A percentile compares a stretch with the other conserved stretches of the same genome.
Evolutionary conservation across 2,329 filamentous ascomycete species (phyloP).

Genomic region (Alternaria conjuncta): DNA sequence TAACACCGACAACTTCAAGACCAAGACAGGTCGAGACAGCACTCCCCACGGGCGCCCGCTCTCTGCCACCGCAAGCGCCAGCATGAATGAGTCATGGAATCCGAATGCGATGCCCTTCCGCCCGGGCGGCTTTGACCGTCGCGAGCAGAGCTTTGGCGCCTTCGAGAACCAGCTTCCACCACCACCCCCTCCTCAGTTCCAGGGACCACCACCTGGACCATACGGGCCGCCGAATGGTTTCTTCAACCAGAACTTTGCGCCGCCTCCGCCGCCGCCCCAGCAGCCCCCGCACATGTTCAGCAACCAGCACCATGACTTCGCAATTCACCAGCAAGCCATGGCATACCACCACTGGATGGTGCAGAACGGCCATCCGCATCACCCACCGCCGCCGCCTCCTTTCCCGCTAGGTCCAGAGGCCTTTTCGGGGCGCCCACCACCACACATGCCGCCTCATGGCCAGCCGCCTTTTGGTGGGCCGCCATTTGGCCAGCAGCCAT

Average conservation of each 20-base stretch:
- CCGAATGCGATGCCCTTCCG: constrained; percentile 28
- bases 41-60: constrained; percentile 12
- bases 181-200: constrained; percentile 8
- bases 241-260: constrained; percentile 14
- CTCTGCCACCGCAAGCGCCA: constrained; percentile 13
- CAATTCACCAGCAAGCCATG: constrained; percentile 22
- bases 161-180: constrained; percentile 16
- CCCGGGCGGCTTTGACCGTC: constrained; percentile 17
- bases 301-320: constrained; percentile 16
- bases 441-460: constrained; percentile 9
- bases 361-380: constrained; percentile 15
- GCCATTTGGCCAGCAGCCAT: constrained; percentile 5
- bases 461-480: neutral
- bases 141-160: constrained; percentile 14
- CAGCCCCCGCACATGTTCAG: constrained; percentile 15
- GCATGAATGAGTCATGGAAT: constrained; percentile 31
- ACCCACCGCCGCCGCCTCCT: constrained; percentile 13
- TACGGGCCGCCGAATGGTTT: constrained; percentile 8
- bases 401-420: constrained; percentile 4
- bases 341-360: constrained; percentile 30
- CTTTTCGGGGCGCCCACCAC: constrained; percentile 1
- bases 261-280: constrained; percentile 14
- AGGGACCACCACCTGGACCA: constrained; percentile 7
- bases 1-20: constrained; percentile 31
- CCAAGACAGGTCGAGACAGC: constrained; percentile 31